These are phyloP conservation scores for Musa acuminata DNA, from an alignment of 176 grass and related monocot species.

Conservation along the genomic window DNA sequence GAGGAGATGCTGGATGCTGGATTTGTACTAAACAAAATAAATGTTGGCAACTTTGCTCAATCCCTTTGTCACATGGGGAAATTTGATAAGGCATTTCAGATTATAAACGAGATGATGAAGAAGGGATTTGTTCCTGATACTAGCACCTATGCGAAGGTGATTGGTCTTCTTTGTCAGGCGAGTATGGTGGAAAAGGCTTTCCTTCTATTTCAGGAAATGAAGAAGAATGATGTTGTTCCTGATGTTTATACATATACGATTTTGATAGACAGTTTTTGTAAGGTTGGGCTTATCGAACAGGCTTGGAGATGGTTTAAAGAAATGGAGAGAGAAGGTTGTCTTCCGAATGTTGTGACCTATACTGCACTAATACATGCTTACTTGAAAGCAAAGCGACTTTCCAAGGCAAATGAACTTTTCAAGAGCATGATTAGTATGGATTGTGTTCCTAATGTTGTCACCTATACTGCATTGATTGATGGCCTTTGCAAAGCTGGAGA, in stretches of 20 bases:
- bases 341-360: conserved; percentile 81
- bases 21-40: conserved; percentile 83
- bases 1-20: conserved; percentile 70
- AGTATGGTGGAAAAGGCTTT: conserved; percentile 65
- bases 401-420: conserved; percentile 63
- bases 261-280: conserved; percentile 95
- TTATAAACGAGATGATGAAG: conserved; percentile 80
- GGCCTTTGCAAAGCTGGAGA: conserved; percentile 84
- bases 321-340: conserved; percentile 57
- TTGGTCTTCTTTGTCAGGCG: conserved; percentile 63
- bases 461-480: conserved; percentile 84
- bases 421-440: conserved; percentile 59
- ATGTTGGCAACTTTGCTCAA: conserved; percentile 63
- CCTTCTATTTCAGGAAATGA: conserved; percentile 95
- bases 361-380: conserved; percentile 93
- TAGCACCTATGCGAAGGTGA: conserved; percentile 71
- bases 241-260: conserved; percentile 97
- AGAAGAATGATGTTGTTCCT: conserved; percentile 45
- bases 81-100: conserved; percentile 83
- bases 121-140: conserved; percentile 88
- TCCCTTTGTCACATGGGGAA: conserved; percentile 67
- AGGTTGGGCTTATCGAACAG: conserved; percentile 72
- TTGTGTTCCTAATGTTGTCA: conserved; percentile 68
- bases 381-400: conserved; percentile 64
- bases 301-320: conserved; percentile 65